These are phyloP conservation scores for Coemansia asiatica DNA, from an alignment of 192 early-diverging fungal species.

Conservation along the genomic window DNA sequence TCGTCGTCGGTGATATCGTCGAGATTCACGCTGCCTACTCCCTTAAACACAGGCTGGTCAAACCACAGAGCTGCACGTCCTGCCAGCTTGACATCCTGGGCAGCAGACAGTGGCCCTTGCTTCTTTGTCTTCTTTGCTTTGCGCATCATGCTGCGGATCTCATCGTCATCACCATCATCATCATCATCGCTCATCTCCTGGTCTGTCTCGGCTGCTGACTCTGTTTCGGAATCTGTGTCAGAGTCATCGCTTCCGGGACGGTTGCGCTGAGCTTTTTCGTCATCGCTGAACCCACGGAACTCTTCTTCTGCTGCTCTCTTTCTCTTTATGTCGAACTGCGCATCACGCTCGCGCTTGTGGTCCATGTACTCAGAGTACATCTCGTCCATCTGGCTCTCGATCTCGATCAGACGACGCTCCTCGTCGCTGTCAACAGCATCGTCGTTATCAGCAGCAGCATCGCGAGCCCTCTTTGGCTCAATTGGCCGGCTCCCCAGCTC, in stretches of 20 bases:
- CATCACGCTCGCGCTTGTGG: slow-evolving; percentile 73
- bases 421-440: slow-evolving; percentile 57
- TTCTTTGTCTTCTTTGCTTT: slow-evolving; percentile 28
- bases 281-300: slow-evolving; percentile 64
- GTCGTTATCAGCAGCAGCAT: slow-evolving; percentile 32
- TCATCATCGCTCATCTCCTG: slow-evolving; percentile 40
- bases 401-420: slow-evolving; percentile 56
- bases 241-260: slow-evolving; percentile 32
- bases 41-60: slow-evolving; percentile 90
- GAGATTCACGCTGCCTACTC: slow-evolving; percentile 55
- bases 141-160: slow-evolving; percentile 50
- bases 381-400: slow-evolving; percentile 63
- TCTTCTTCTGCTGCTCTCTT: slow-evolving; percentile 68
- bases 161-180: slow-evolving; percentile 24
- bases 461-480: slow-evolving; percentile 11
- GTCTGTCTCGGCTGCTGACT: slow-evolving; percentile 51
- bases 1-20: slow-evolving; percentile 64
- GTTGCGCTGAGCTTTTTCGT: slow-evolving; percentile 19
- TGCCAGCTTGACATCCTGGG: slow-evolving; percentile 59
- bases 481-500: slow-evolving; percentile 54
- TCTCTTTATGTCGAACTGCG: slow-evolving; percentile 70
- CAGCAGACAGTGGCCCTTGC: slow-evolving; percentile 27
- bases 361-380: slow-evolving; percentile 73
- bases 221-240: slow-evolving; percentile 24
- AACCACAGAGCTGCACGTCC: slow-evolving; percentile 92